Conservation (phyloP, 2,329 filamentous ascomycete species). For the Aspergillus fructus region DNA sequence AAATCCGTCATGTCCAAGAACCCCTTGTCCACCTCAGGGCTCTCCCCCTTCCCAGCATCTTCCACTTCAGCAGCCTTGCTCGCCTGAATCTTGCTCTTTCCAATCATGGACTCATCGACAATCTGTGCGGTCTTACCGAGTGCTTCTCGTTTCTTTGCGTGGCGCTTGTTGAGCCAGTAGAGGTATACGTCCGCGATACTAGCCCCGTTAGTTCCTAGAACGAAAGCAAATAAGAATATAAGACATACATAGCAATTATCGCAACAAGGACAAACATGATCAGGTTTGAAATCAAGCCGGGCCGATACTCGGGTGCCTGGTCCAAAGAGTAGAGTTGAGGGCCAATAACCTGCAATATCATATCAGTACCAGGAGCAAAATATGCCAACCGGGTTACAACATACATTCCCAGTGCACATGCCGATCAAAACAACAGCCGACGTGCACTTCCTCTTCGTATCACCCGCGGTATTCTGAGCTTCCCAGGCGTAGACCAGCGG, state of each 20-base stretch:
- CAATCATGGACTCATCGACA: slow-evolving; percentile 36
- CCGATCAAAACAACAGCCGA: slow-evolving; percentile 36
- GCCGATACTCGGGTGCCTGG: slow-evolving; percentile 35
- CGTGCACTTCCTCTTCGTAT: slow-evolving; percentile 39
- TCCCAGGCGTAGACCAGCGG: slow-evolving; percentile 39
- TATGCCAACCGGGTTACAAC: background rate
- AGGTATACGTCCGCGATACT: slow-evolving; percentile 33
- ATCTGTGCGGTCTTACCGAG: slow-evolving; percentile 30
- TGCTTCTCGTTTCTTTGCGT: slow-evolving; percentile 29
- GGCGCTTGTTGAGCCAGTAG: slow-evolving; percentile 29
- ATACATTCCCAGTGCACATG: slow-evolving; percentile 36
- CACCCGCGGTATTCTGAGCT: slow-evolving; percentile 38
- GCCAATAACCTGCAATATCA: slow-evolving; percentile 22
- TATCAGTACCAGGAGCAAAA: background rate
- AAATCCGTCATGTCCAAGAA: slow-evolving; percentile 18
- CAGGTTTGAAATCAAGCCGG: slow-evolving; percentile 33
- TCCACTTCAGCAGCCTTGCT: slow-evolving; percentile 13
- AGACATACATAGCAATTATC: slow-evolving; percentile 23
- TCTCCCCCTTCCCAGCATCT: background rate
- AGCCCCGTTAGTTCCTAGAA: background rate
- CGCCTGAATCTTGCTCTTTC: slow-evolving; percentile 17
- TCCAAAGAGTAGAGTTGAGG: slow-evolving; percentile 35
- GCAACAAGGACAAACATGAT: slow-evolving; percentile 35
- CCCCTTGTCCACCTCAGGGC: slow-evolving; percentile 9
- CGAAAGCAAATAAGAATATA: background rate